A percentile compares a stretch with the other conserved stretches of the same genome.
Evolutionary conservation across 345 rosid genomes (phyloP).

Genomic region (Corchorus capsularis): DNA sequence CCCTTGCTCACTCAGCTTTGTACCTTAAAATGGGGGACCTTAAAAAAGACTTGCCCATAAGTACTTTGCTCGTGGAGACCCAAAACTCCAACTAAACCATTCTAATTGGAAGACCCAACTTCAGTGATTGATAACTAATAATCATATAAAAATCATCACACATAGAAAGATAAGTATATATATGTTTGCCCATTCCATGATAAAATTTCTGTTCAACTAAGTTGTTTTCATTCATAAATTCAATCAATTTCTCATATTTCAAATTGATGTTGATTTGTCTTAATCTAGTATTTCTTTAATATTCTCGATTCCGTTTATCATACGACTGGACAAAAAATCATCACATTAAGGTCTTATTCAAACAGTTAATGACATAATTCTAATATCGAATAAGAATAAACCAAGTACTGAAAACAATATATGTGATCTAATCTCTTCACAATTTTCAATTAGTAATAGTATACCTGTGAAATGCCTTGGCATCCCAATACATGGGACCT

Average conservation of each 20-base stretch:
- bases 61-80: background rate
- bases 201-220: background rate
- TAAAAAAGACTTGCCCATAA: background rate
- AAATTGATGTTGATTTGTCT: background rate
- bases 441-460: background rate
- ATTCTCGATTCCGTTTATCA: background rate
- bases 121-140: background rate
- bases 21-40: no score
- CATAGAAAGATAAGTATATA: background rate
- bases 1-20: background rate
- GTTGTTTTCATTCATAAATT: background rate
- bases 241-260: background rate
- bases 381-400: background rate
- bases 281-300: background rate
- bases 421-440: background rate
- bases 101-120: background rate
- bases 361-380: background rate
- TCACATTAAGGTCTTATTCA: background rate
- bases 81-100: background rate
- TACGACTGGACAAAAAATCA: background rate
- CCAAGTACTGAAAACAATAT: background rate
- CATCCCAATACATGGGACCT: constrained; percentile 84
- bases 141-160: background rate
- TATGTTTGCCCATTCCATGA: background rate
- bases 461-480: constrained; percentile 85